Conservation (phyloP, 306 rosid genomes). For the Herpetospermum pedunculosum region DNA sequence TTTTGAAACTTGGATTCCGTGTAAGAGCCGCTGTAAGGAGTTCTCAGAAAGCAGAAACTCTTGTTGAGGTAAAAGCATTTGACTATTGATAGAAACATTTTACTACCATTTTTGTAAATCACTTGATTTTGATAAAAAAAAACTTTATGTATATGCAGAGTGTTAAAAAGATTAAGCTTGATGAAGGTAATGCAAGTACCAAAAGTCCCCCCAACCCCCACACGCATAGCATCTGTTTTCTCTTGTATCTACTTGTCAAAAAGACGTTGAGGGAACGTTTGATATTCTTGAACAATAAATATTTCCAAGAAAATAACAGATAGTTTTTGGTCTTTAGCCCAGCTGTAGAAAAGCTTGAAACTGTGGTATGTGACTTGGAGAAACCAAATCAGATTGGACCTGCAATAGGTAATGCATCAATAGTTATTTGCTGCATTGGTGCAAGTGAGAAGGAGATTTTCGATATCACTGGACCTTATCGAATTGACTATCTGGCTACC, state of each 20-base stretch:
- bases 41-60: conserved; percentile 54
- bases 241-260: conserved; percentile 3
- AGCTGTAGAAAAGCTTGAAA: conserved; percentile 98
- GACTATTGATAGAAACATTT: conserved; percentile 7
- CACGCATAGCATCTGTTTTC: conserved; percentile 7
- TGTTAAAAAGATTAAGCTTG: conserved; percentile 55
- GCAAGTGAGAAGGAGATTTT: conserved; percentile 94
- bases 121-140: conserved; percentile 10
- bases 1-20: conserved; percentile 78
- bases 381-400: conserved; percentile 41
- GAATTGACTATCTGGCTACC: conserved; percentile 82
- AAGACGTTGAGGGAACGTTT: not conserved
- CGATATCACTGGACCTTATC: conserved; percentile 83
- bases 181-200: conserved; percentile 27
- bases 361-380: conserved; percentile 96
- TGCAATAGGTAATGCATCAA: conserved; percentile 69
- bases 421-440: conserved; percentile 84
- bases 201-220: conserved; percentile 61
- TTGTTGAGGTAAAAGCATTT: conserved; percentile 42
- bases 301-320: conserved; percentile 49
- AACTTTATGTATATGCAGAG: conserved; percentile 41
- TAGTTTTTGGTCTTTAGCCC: conserved; percentile 91
- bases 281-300: not conserved
- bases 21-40: conserved; percentile 85
- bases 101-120: conserved; percentile 1